Conservation (phyloP, 441 rosid species). For the Dalechampia spathulata region DNA sequence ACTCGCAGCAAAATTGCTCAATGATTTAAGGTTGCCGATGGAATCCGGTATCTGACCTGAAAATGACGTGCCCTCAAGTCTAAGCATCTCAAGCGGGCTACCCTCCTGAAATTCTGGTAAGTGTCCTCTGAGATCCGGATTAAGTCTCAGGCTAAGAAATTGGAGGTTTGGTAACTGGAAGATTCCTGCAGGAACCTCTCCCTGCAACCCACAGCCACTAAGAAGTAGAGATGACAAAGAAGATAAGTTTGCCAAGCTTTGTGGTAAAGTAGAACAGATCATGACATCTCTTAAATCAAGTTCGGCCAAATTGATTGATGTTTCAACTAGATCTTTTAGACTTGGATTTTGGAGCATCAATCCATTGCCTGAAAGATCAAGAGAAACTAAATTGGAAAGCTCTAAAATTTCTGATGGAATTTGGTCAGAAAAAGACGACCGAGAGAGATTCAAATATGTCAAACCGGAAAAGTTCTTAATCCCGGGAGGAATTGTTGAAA, state of each 20-base stretch:
- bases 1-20: not conserved
- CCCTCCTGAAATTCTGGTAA: not conserved
- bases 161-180: slow-evolving; percentile 15
- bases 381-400: slow-evolving; percentile 13
- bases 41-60: slow-evolving; percentile 4
- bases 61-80: not conserved
- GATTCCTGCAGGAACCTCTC: not conserved
- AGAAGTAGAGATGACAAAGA: not conserved
- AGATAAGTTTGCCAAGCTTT: not conserved
- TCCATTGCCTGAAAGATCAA: not conserved
- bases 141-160: not conserved
- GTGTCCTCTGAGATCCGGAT: slow-evolving; percentile 4
- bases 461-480: slow-evolving; percentile 7
- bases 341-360: slow-evolving; percentile 1
- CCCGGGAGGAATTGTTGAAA: not conserved
- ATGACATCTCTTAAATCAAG: not conserved
- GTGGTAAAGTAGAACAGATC: not conserved
- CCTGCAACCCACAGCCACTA: not conserved
- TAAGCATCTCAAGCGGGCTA: slow-evolving; percentile 5
- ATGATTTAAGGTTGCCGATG: not conserved
- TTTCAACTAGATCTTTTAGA: not conserved
- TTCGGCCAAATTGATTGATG: not conserved
- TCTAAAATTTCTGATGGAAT: slow-evolving; percentile 6
- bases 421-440: not conserved
- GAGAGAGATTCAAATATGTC: slow-evolving; percentile 1